Conservation (phyloP, 805 yeast species). For the Candida silvicultrix region DNA sequence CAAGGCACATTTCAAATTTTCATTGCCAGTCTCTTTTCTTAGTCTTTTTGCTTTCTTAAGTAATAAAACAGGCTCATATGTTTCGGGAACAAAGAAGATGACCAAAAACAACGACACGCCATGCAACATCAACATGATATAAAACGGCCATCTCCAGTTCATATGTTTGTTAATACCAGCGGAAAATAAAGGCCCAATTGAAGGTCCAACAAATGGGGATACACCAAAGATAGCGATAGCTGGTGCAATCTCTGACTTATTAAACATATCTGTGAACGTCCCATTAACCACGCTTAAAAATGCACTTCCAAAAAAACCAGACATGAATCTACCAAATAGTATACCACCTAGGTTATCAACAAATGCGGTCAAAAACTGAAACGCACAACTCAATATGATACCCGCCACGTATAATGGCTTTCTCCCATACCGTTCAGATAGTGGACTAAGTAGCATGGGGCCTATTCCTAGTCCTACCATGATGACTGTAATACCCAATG, state of each 20-base stretch:
- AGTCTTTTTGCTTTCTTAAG: constrained; percentile 44
- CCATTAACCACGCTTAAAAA: constrained; percentile 77
- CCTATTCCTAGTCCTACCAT: constrained; percentile 65
- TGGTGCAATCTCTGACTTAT: constrained; percentile 50
- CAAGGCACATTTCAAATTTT: constrained; percentile 33
- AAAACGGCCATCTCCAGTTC: constrained; percentile 69
- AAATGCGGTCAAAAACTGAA: constrained; percentile 53
- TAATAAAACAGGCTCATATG: constrained; percentile 48
- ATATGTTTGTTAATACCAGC: constrained; percentile 43
- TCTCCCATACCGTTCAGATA: constrained; percentile 64
- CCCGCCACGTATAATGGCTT: constrained; percentile 51
- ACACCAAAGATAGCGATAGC: constrained; percentile 66
- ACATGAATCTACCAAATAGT: constrained; percentile 56
- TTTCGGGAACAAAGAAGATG: constrained; percentile 52
- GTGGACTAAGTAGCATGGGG: constrained; percentile 60
- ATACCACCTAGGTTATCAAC: constrained; percentile 58
- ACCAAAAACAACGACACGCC: constrained; percentile 45
- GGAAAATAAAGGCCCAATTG: constrained; percentile 59
- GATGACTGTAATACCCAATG: constrained; percentile 56
- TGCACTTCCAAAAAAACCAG: constrained; percentile 71
- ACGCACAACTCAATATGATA: constrained; percentile 47
- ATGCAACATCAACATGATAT: constrained; percentile 52
- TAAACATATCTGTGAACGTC: constrained; percentile 64
- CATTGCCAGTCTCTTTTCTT: constrained; percentile 49
- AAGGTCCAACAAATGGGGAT: constrained; percentile 65